Evolutionary conservation across 352 stramenopile species (phyloP).

Genomic region (Pythium sukuiense): DNA sequence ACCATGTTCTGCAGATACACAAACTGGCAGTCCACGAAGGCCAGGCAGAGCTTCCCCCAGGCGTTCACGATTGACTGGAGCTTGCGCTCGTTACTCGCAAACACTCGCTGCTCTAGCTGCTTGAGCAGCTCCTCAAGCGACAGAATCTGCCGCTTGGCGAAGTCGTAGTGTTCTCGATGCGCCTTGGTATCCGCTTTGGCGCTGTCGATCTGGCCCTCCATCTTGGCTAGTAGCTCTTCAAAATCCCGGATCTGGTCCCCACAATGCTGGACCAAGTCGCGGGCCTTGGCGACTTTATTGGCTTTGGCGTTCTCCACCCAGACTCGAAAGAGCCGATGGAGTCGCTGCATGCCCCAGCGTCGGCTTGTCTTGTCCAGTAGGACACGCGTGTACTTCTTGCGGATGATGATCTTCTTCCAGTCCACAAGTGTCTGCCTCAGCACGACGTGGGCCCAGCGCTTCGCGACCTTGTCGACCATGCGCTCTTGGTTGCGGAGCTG

Average conservation of each 20-base stretch:
- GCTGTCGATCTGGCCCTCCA: conserved; percentile 57
- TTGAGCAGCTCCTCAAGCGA: conserved; percentile 54
- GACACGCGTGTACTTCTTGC: conserved; percentile 73
- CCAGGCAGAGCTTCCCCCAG: conserved; percentile 59
- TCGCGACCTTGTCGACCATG: conserved; percentile 60
- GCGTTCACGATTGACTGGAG: conserved; percentile 63
- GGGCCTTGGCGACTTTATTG: conserved; percentile 36
- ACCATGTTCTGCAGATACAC: conserved; percentile 67
- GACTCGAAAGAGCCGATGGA: conserved; percentile 42
- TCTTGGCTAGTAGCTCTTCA: conserved; percentile 45
- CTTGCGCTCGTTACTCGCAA: conserved; percentile 54
- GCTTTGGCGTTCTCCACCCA: conserved; percentile 44
- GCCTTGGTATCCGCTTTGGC: conserved; percentile 43
- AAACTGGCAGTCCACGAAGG: conserved; percentile 56
- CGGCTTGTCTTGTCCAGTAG: conserved; percentile 57
- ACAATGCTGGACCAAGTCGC: conserved; percentile 47
- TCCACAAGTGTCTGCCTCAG: conserved; percentile 60
- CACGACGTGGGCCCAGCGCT: conserved; percentile 47
- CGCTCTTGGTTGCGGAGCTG: conserved; percentile 62
- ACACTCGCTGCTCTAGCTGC: conserved; percentile 49
- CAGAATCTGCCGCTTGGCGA: conserved; percentile 57
- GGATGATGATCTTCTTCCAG: conserved; percentile 72
- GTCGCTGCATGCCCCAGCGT: conserved; percentile 51
- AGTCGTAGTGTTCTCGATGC: conserved; percentile 60
- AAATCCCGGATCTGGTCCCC: conserved; percentile 49